Evolutionary conservation across 495 filamentous ascomycete genomes (phyloP).

Genomic region (Lasiosphaeris hirsuta): DNA sequence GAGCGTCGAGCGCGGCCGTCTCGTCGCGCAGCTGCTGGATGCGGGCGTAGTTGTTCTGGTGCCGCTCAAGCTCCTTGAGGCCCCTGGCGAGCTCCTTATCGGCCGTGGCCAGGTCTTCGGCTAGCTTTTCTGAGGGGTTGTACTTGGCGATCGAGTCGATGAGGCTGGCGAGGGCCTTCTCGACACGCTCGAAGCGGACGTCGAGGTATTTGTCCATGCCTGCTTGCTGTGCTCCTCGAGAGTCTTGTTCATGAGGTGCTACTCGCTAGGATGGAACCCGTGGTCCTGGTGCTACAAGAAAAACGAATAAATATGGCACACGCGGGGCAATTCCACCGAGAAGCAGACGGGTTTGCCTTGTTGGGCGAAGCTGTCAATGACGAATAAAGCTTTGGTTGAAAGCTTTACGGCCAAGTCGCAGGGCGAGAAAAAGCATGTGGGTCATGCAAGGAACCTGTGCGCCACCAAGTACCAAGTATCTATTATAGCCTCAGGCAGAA

Average conservation of each 20-base stretch:
- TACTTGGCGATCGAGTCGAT: constrained; percentile 75
- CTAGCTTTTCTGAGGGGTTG: constrained; percentile 63
- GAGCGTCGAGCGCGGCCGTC: constrained; percentile 55
- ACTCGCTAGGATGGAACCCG: too few species aligned
- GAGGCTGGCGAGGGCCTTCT: constrained; percentile 60
- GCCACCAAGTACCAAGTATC: not conserved
- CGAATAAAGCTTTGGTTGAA: not conserved
- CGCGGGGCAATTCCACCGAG: too few species aligned
- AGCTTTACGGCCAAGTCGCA: not conserved
- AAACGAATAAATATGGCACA: too few species aligned
- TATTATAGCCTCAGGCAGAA: constrained; percentile 23
- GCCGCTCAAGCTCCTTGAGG: constrained; percentile 60
- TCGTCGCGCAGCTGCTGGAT: constrained; percentile 60
- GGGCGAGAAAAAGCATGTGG: not conserved
- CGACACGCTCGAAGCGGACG: constrained; percentile 62
- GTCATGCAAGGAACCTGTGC: constrained; percentile 7
- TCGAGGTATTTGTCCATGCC: constrained; percentile 60
- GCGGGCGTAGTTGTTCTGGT: constrained; percentile 65
- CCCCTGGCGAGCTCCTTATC: constrained; percentile 59
- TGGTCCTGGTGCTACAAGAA: too few species aligned
- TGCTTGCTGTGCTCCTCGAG: not conserved
- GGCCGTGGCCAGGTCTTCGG: constrained; percentile 62
- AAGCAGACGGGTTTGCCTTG: not conserved
- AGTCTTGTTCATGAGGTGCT: not conserved
- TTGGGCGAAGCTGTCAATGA: not conserved